Conservation (phyloP, 345 rosid species). For the Euphorbia peplus region DNA sequence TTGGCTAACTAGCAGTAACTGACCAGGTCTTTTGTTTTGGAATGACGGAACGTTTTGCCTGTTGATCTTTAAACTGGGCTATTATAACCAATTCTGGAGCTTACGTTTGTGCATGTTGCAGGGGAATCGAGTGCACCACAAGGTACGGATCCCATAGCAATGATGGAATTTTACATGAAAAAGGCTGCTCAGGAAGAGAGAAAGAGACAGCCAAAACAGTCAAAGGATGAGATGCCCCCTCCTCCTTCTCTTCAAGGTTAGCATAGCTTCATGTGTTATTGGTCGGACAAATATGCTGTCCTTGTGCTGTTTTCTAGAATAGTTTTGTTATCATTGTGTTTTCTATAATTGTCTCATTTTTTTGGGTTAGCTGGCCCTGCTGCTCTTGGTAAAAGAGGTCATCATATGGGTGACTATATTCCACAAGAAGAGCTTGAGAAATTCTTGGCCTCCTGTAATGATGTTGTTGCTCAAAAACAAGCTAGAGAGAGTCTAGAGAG, state of each 20-base stretch:
- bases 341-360: background rate
- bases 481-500: slow-evolving; percentile 69
- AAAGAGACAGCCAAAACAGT: slow-evolving; percentile 83
- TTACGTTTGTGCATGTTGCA: slow-evolving; percentile 8
- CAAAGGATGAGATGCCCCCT: slow-evolving; percentile 99
- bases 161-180: slow-evolving; percentile 99
- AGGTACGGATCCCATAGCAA: slow-evolving; percentile 82
- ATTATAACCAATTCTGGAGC: background rate
- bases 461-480: slow-evolving; percentile 61
- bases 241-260: slow-evolving; percentile 91
- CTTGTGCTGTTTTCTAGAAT: slow-evolving; percentile 4
- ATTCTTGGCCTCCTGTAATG: slow-evolving; percentile 80
- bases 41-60: background rate
- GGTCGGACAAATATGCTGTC: background rate
- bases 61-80: background rate
- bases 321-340: background rate
- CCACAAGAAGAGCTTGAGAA: slow-evolving; percentile 90
- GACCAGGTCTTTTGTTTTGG: background rate
- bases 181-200: slow-evolving; percentile 96
- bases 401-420: slow-evolving; percentile 99
- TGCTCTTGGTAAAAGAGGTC: slow-evolving; percentile 64
- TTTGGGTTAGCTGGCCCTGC: slow-evolving; percentile 19
- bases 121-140: slow-evolving; percentile 28
- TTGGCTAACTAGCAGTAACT: background rate
- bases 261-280: slow-evolving; percentile 11